phyloP scores from a whole-genome alignment of 164 flowering plant species.

The Liriodendron chinense region DNA sequence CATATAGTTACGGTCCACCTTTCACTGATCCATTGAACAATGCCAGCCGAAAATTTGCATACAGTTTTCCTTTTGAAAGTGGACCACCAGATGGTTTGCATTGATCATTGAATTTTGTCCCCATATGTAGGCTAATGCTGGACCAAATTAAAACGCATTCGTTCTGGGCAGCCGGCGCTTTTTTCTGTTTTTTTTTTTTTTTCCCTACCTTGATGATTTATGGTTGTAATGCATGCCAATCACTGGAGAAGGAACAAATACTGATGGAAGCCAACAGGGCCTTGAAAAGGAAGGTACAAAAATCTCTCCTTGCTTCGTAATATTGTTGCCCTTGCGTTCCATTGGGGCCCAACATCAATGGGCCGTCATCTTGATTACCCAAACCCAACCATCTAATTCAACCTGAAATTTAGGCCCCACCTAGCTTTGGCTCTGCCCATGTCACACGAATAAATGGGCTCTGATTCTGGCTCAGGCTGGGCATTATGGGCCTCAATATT shows the following conservation, averaged over 20 bases:
- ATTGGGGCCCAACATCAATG: no score
- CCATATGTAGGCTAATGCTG: background rate
- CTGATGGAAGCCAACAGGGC: constrained; percentile 25
- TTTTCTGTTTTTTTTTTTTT: background rate
- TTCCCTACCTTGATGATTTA: background rate
- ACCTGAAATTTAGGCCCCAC: no score
- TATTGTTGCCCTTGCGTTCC: no score
- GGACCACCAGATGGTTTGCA: background rate
- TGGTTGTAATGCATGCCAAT: constrained; percentile 8
- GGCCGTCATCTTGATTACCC: no score
- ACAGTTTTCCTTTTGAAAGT: no score
- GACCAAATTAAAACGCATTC: background rate
- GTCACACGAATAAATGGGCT: no score
- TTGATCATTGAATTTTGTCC: background rate
- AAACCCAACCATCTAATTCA: no score
- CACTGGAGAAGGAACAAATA: constrained; percentile 16
- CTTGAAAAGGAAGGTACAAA: constrained; percentile 26
- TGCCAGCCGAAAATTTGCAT: no score
- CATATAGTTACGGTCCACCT: background rate
- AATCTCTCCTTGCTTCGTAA: background rate
- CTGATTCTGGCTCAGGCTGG: no score
- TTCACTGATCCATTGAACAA: background rate
- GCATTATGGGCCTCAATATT: no score
- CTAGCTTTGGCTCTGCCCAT: no score
- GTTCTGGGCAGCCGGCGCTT: background rate